Base-by-base conservation (phyloP, 768 basidiomycete species). In the Dendrothele bispora region DNA sequence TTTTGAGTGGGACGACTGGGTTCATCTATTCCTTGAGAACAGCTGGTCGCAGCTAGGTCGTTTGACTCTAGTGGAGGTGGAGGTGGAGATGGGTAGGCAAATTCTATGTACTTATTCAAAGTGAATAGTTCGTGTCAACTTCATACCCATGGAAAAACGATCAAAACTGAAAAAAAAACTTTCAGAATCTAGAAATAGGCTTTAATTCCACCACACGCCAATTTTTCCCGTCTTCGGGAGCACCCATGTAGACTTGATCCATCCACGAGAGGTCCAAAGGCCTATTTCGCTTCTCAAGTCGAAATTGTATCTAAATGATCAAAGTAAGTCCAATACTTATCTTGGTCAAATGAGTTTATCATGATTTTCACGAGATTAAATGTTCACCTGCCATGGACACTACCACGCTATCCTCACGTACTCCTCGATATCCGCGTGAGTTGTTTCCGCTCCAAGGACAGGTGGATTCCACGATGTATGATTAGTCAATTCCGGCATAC, bases 361-460 rank as follows among this genome's bases (percentile, higher is more conserved):
- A n/a, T n/a, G n/a, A n/a, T n/a, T n/a, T n/a, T n/a, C 27, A 25
- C 27, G 21, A 20, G 42, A 17, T 52, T 71, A 37, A 39, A 81
- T 83, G 83, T 72, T 61, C 88, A 85, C 85, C 86, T 88, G 2
- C 85, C 86, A 63, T 85, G 88, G 10, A 87, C 86, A 81, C 81
- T 2, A 88, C 79, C 3, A 79, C 53, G 17, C 78, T 75, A 11
- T 64, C 67, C 39, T 83, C 83, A 51, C n/a, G n/a, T 75, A 82
- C 43, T 79, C 82, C 57, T 88, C 86, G n/a, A n/a, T n/a, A 88
- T 87, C 86, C 1, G 86, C 87, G 67, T 89, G 86, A 12, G 83
- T 85, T 63, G 90, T 72, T 47, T 90, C 87, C 18, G 87, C 88
- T 3, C 88, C 87, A 7, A 90, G 88, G 88, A 61, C 88, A 91